Percentiles rank a stretch among this genome's conserved stretches.
Conservation (phyloP, 306 rosid species). For the Luffa aegyptiaca region DNA sequence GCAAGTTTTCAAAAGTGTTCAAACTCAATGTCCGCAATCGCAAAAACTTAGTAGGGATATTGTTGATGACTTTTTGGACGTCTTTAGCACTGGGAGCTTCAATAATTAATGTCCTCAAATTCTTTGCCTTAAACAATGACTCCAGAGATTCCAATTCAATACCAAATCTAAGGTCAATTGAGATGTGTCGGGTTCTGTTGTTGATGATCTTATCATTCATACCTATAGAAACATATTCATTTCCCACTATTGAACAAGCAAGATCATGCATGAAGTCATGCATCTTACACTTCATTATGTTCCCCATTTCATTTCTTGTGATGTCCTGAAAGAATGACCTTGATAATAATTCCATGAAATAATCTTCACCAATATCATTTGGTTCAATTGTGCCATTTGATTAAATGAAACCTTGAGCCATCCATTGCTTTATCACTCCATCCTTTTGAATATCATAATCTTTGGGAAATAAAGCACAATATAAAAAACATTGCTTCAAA, state of each 20-base stretch:
- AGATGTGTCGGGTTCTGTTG: neutral
- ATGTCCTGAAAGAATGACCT: slow-evolving; percentile 6
- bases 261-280: neutral
- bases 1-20: neutral
- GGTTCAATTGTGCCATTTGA: neutral
- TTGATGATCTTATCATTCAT: neutral
- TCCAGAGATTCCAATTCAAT: neutral
- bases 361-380: neutral
- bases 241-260: neutral
- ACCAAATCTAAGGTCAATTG: neutral
- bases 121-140: neutral
- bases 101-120: neutral
- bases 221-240: neutral
- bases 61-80: neutral
- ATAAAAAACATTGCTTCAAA: slow-evolving; percentile 5
- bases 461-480: slow-evolving; percentile 3
- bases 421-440: neutral
- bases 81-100: neutral
- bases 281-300: neutral
- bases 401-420: neutral
- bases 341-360: neutral
- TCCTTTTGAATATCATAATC: neutral
- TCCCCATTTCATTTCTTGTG: neutral
- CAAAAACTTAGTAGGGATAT: neutral
- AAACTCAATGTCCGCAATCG: neutral